These are phyloP conservation scores for Isabelozyma gotoi DNA, from an alignment of 805 yeast genomes.

Conservation along the genomic window DNA sequence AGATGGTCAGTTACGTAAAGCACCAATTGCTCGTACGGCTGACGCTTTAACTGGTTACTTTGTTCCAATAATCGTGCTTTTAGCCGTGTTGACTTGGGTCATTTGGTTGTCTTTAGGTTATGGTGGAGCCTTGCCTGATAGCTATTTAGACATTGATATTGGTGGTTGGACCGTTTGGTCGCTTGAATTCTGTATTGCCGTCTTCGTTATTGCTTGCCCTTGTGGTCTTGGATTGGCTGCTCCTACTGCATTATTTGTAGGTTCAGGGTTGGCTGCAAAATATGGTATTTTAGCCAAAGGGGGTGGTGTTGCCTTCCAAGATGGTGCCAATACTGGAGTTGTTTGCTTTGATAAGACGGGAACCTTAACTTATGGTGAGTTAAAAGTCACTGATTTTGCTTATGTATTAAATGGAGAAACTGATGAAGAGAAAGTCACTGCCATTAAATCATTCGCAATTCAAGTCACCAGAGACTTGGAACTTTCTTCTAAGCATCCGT, in stretches of 20 bases:
- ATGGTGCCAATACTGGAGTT: slow-evolving; percentile 61
- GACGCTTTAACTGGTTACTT: slow-evolving; percentile 68
- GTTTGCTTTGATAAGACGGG: slow-evolving; percentile 82
- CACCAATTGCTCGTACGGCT: slow-evolving; percentile 72
- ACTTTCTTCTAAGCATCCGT: slow-evolving; percentile 64
- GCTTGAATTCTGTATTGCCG: slow-evolving; percentile 72
- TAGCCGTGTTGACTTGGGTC: slow-evolving; percentile 66
- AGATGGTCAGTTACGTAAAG: slow-evolving; percentile 69
- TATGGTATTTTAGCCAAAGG: slow-evolving; percentile 75
- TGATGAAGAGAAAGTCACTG: slow-evolving; percentile 6
- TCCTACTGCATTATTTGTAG: slow-evolving; percentile 80
- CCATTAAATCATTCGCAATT: slow-evolving; percentile 24
- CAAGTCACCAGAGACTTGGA: slow-evolving; percentile 63
- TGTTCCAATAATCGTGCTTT: slow-evolving; percentile 64
- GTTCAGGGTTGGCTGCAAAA: slow-evolving; percentile 76
- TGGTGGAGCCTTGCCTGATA: slow-evolving; percentile 50
- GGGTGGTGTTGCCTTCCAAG: slow-evolving; percentile 82
- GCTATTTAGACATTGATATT: slow-evolving; percentile 59
- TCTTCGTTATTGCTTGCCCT: slow-evolving; percentile 82
- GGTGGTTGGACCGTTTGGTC: slow-evolving; percentile 84
- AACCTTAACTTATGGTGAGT: slow-evolving; percentile 68
- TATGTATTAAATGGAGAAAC: slow-evolving; percentile 18
- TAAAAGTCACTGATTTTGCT: slow-evolving; percentile 53
- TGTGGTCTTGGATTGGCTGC: slow-evolving; percentile 86
- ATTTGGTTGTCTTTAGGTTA: slow-evolving; percentile 65